Conservation (phyloP, 345 rosid genomes). For the Chamaenerion angustifolium region DNA sequence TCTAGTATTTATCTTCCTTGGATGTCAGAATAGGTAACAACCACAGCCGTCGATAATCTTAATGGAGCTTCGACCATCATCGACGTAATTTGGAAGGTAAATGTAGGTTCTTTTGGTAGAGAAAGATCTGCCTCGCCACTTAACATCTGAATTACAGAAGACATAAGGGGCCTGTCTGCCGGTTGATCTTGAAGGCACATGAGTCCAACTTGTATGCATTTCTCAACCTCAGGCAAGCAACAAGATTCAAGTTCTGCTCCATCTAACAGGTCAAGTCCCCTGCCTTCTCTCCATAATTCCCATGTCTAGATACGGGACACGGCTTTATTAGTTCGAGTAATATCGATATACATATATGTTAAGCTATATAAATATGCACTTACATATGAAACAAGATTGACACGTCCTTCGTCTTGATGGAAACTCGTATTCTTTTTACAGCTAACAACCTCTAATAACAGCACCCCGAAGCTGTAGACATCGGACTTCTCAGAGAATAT, state of each 20-base stretch:
- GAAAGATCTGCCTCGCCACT: conserved; percentile 13
- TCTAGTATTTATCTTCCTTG: too few relatives aligned
- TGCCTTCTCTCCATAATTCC: conserved; percentile 16
- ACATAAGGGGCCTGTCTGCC: conserved; percentile 35
- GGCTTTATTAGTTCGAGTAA: not conserved
- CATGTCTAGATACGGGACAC: conserved; percentile 14
- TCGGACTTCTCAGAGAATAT: conserved; percentile 5
- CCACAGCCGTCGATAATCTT: too few relatives aligned
- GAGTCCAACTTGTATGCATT: conserved; percentile 20
- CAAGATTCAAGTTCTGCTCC: conserved; percentile 7
- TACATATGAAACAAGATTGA: not conserved
- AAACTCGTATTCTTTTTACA: conserved; percentile 5
- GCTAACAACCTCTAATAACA: conserved; percentile 5
- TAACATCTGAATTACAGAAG: conserved; percentile 31
- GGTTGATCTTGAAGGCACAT: conserved; percentile 34
- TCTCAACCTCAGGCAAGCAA: conserved; percentile 9
- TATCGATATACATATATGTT: not conserved
- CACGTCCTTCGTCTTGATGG: not conserved
- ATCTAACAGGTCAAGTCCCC: conserved; percentile 20
- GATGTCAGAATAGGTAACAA: too few relatives aligned
- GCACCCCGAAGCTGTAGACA: conserved; percentile 8
- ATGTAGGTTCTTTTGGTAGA: conserved; percentile 25
- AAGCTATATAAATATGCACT: not conserved
- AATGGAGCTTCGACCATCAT: too few relatives aligned
- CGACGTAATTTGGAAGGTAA: conserved; percentile 1